Conservation (phyloP, 768 basidiomycete genomes). For the Cantharellus cinnabarinus region DNA sequence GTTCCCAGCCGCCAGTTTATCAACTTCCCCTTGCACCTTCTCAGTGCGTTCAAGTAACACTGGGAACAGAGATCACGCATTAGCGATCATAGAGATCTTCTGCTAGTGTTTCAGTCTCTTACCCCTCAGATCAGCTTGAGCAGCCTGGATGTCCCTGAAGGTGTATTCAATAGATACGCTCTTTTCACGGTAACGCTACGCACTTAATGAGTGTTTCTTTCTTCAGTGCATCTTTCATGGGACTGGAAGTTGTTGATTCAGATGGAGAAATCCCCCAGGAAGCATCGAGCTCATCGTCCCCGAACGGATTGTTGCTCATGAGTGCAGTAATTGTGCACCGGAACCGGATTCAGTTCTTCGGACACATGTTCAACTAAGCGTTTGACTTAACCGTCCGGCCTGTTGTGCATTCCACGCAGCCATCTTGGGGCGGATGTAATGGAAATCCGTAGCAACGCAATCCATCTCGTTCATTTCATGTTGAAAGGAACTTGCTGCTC, state of each 20-base stretch:
- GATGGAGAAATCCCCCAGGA: slow-evolving; percentile 6
- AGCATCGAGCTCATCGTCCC: slow-evolving; percentile 8
- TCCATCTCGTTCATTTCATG: too few species aligned
- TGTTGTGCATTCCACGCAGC: too few species aligned
- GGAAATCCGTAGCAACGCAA: too few species aligned
- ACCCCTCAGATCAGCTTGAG: slow-evolving; percentile 64
- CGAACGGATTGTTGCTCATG: slow-evolving; percentile 7
- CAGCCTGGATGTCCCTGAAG: slow-evolving; percentile 49
- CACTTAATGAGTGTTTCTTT: slow-evolving; percentile 68
- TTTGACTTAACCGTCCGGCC: too few species aligned
- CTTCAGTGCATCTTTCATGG: slow-evolving; percentile 52
- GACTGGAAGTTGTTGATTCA: slow-evolving; percentile 23
- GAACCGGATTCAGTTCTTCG: too few species aligned
- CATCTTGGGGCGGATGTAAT: too few species aligned
- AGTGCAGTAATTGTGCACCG: background rate
- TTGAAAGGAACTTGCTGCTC: too few species aligned
- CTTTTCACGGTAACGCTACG: slow-evolving; percentile 11
- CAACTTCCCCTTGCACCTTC: slow-evolving; percentile 54
- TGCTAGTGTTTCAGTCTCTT: background rate
- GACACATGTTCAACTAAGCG: too few species aligned
- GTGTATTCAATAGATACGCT: background rate
- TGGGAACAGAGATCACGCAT: slow-evolving; percentile 13
- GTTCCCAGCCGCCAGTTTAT: slow-evolving; percentile 60
- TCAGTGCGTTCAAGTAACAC: slow-evolving; percentile 49
- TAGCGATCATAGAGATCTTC: background rate